Evolutionary conservation across 371 early-diverging fungal genomes (phyloP).

Genomic region (Mortierella sp.): DNA sequence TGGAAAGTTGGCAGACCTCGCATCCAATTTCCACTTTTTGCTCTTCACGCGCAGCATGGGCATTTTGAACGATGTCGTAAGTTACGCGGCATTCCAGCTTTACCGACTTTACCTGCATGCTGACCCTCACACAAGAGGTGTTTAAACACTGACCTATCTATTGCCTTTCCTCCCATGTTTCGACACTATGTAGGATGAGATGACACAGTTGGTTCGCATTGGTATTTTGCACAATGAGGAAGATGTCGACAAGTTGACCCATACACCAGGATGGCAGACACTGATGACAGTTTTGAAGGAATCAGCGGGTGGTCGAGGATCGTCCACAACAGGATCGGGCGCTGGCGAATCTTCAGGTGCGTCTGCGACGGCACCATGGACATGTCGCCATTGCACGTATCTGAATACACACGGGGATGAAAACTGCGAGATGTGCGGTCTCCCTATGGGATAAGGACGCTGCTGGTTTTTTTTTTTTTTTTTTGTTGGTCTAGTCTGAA

Average conservation of each 20-base stretch:
- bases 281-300: slow-evolving; percentile 74
- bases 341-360: slow-evolving; percentile 45
- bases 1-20: slow-evolving; percentile 53
- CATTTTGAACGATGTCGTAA: slow-evolving; percentile 56
- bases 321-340: slow-evolving; percentile 16
- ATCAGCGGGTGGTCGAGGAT: slow-evolving; percentile 54
- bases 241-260: slow-evolving; percentile 57
- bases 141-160: too few relatives aligned
- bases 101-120: neutral
- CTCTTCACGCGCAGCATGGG: slow-evolving; percentile 69
- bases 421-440: slow-evolving; percentile 95
- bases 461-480: too few relatives aligned
- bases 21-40: slow-evolving; percentile 89
- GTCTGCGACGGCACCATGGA: slow-evolving; percentile 64
- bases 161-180: slow-evolving; percentile 8
- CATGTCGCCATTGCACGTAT: slow-evolving; percentile 95
- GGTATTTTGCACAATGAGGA: slow-evolving; percentile 60
- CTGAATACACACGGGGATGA: slow-evolving; percentile 72
- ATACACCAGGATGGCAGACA: slow-evolving; percentile 83
- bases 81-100: neutral
- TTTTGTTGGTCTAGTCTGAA: too few relatives aligned
- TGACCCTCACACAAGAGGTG: neutral
- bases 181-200: slow-evolving; percentile 59
- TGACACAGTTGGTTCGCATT: slow-evolving; percentile 62
- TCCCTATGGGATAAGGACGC: slow-evolving; percentile 66